Evolutionary conservation across 1,284 basidiomycete genomes (phyloP), one percentile per base, ranked within the genome.

Genomic region (Ustilago trichophora): DNA sequence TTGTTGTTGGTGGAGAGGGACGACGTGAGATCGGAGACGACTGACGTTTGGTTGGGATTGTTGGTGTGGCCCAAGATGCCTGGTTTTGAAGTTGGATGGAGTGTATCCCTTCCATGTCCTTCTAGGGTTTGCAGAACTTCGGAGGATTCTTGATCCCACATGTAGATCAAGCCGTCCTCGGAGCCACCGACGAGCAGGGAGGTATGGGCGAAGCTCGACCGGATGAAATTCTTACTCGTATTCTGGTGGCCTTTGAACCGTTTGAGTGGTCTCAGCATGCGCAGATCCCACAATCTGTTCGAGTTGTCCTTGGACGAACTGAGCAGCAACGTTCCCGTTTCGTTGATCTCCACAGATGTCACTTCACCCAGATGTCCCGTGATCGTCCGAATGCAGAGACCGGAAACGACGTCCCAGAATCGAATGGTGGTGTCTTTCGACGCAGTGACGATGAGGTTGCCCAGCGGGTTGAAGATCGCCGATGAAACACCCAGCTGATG

Each of bases 181-280:
- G 82, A 83, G 0, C 84, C 84, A 24, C 82, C 79, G 3, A 84
- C 77, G 25, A 85, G 71, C 42, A 84, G 73, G 11, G 78, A 79
- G 12, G 82, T 77, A 31, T 81, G 77, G 0, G 82, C 83, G 58
- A 85, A 85, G 15, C 76, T 69, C 24, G 80, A 80, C 7, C 84
- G 78, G 40, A 85, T 83, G 33, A 85, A 82, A 76, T 85, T 85
- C 63, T 84, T 84, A 19, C 83, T 83, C 12, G 84, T 84, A 63
- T 85, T 85, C 64, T 84, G 84, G 55, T 84, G 83, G 0, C 84
- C 83, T 22, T 82, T 84, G 73, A 85, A 85, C 3, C 84, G 72
- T 45, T 83, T 82, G 3, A 85, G 63, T 21, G 82, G 83, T 1
- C 63, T 48, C 4, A 81, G 60, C 62, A 74, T 74, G 29, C 69